Conservation (phyloP, 768 basidiomycete genomes). For the Rubroboletus satanas region DNA sequence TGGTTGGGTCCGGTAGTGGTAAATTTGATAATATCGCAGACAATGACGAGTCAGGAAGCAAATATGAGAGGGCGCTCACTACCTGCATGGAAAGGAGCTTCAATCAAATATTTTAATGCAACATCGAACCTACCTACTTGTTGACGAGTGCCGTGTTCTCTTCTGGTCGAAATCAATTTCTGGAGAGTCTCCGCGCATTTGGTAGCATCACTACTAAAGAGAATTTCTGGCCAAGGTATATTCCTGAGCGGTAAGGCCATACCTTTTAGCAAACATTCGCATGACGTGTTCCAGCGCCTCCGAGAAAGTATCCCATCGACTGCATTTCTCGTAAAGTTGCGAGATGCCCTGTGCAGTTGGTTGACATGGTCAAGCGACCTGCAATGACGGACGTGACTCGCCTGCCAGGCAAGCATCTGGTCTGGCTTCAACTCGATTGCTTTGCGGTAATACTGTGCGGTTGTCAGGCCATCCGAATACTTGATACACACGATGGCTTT, state of each 20-base stretch:
- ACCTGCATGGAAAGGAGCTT: constrained; percentile 42
- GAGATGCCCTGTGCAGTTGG: constrained; percentile 54
- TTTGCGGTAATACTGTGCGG: constrained; percentile 64
- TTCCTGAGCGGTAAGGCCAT: constrained; percentile 16
- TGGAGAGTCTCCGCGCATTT: constrained; percentile 84
- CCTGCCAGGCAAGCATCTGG: constrained; percentile 84
- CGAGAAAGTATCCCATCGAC: constrained; percentile 55
- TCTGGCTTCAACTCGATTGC: constrained; percentile 68
- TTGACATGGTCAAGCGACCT: constrained; percentile 9
- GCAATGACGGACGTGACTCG: constrained; percentile 26
- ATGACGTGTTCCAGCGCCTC: constrained; percentile 55
- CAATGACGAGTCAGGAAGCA: constrained; percentile 71
- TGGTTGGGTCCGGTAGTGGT: constrained; percentile 73
- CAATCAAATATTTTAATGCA: background rate
- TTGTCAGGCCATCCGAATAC: constrained; percentile 15
- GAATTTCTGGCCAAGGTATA: background rate
- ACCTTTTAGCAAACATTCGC: constrained; percentile 58
- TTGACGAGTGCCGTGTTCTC: constrained; percentile 53
- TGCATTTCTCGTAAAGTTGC: constrained; percentile 63
- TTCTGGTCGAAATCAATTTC: constrained; percentile 62
- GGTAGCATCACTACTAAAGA: constrained; percentile 59
- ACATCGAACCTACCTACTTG: constrained; percentile 42
- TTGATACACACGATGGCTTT: constrained; percentile 30
- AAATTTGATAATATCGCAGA: constrained; percentile 60
- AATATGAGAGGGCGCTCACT: constrained; percentile 56